These are phyloP conservation scores for Orbilia ellipsospora DNA, from an alignment of 2,329 filamentous ascomycete genomes.

Conservation along the genomic window DNA sequence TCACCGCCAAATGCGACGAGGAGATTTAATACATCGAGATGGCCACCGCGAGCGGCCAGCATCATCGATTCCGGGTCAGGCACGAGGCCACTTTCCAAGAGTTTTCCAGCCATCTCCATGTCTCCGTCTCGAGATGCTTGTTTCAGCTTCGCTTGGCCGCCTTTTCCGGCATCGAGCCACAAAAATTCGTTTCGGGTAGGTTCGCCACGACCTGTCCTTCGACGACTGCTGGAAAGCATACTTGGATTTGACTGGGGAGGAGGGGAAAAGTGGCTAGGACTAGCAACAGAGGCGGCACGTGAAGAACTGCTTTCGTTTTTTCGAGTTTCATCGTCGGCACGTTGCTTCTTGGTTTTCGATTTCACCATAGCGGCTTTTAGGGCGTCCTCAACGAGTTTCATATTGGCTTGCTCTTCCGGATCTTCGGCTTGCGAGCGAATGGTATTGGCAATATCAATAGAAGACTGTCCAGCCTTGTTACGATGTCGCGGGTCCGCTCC, in stretches of 20 bases:
- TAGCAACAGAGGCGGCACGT: slow-evolving; percentile 58
- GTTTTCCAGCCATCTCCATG: slow-evolving; percentile 59
- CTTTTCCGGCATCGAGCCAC: slow-evolving; percentile 59
- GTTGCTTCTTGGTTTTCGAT: slow-evolving; percentile 55
- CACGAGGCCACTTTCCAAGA: slow-evolving; percentile 62
- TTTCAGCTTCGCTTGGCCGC: slow-evolving; percentile 58
- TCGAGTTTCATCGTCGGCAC: slow-evolving; percentile 58
- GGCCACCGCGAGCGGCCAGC: slow-evolving; percentile 89
- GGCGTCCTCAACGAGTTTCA: slow-evolving; percentile 71
- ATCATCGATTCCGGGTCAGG: slow-evolving; percentile 87
- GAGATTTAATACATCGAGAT: slow-evolving; percentile 86
- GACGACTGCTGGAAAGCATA: slow-evolving; percentile 44
- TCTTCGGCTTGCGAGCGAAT: slow-evolving; percentile 68
- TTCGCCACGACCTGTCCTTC: slow-evolving; percentile 58
- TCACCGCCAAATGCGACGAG: slow-evolving; percentile 75
- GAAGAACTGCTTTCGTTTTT: slow-evolving; percentile 59
- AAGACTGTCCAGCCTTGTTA: slow-evolving; percentile 92
- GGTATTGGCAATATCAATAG: slow-evolving; percentile 77
- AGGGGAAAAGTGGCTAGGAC: slow-evolving; percentile 58
- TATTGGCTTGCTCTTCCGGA: slow-evolving; percentile 78
- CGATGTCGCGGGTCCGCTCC: slow-evolving; percentile 94
- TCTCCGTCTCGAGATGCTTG: slow-evolving; percentile 64
- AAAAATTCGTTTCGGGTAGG: slow-evolving; percentile 59
- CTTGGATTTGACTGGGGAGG: slow-evolving; percentile 55
- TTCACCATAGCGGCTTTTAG: slow-evolving; percentile 69